Conservation (phyloP, 129 eudicot species). For the Apium graveolens region DNA sequence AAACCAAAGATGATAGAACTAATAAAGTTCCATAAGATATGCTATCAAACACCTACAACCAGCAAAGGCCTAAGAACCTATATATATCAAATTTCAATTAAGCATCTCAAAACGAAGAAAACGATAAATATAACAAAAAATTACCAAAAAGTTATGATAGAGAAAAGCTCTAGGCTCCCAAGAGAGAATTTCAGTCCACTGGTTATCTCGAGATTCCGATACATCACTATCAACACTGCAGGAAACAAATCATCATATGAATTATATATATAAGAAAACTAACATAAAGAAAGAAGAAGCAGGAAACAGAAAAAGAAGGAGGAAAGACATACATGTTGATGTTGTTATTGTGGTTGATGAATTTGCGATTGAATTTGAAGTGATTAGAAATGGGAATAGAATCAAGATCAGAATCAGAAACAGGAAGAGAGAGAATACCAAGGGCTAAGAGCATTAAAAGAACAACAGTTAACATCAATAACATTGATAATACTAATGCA, state of each 20-base stretch:
- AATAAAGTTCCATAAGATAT: neutral
- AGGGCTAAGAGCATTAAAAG: conserved; percentile 80
- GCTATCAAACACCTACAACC: no score
- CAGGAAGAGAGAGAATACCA: conserved; percentile 79
- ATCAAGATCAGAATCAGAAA: conserved; percentile 32
- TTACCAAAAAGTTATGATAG: conserved; percentile 90
- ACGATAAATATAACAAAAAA: neutral
- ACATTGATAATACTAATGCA: conserved; percentile 68
- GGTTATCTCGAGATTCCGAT: conserved; percentile 58
- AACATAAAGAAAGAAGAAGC: neutral
- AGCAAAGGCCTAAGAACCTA: neutral
- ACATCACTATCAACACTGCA: conserved; percentile 43
- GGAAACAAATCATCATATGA: neutral
- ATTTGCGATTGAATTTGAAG: conserved; percentile 49
- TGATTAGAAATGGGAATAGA: conserved; percentile 32
- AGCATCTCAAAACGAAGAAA: neutral
- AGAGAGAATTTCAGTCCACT: conserved; percentile 88
- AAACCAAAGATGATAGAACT: no score
- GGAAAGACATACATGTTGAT: conserved; percentile 26
- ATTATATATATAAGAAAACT: neutral
- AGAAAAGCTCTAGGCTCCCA: conserved; percentile 98
- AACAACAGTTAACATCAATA: conserved; percentile 66
- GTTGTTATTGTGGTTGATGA: conserved; percentile 11
- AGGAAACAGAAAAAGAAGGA: neutral
- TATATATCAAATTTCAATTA: neutral